Evolutionary conservation across 768 basidiomycete genomes (phyloP), one percentile per base, ranked within the genome.

Genomic region (Sporobolomyces pararoseus): DNA sequence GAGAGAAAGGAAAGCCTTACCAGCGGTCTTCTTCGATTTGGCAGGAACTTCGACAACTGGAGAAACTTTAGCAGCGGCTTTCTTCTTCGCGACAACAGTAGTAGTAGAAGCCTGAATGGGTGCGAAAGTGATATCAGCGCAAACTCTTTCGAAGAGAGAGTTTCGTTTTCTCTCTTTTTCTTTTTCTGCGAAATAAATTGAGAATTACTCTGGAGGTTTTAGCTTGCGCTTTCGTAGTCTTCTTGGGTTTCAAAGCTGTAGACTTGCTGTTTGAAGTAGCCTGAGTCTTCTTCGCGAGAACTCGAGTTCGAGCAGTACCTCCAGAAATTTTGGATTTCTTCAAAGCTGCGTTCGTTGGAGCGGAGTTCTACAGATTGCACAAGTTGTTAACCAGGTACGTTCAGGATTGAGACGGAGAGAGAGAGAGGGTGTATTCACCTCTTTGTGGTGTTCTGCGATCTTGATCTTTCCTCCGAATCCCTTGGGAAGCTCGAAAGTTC

Each of bases 401-500:
- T n/a, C 34, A 12, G 21, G 55, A 35, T 23, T 14, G 4, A 5
- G 23, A 12, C 12, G 31, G 34, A 35, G 37, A 14, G 35, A 7
- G 35, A 54, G 34, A 37, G 17, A 25, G 34, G n/a, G n/a, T n/a
- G n/a, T n/a, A n/a, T 35, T 37, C 35, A 37, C 35, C 55, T 57
- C 35, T 37, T 35, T 37, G 35, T 35, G 55, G 32, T 57, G 23
- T 57, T n/a, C 55, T 37, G 35, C 34, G 42, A 59, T 21, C 42
- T 59, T 59, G 70, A 91, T 88, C 77, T 88, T 86, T 63, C 88
- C 88, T 27, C 87, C 85, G 3, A 84, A 83, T 66, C 93, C 94
- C 84, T 94, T 95, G 75, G 93, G 94, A 44, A 95, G 84, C 32
- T 86, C 82, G 79, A 98, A 94, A 73, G 88, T 82, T 63, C 87